Evolutionary conservation across 345 rosid genomes (phyloP).

Genomic region (Eucalyptus guilfoylei): DNA sequence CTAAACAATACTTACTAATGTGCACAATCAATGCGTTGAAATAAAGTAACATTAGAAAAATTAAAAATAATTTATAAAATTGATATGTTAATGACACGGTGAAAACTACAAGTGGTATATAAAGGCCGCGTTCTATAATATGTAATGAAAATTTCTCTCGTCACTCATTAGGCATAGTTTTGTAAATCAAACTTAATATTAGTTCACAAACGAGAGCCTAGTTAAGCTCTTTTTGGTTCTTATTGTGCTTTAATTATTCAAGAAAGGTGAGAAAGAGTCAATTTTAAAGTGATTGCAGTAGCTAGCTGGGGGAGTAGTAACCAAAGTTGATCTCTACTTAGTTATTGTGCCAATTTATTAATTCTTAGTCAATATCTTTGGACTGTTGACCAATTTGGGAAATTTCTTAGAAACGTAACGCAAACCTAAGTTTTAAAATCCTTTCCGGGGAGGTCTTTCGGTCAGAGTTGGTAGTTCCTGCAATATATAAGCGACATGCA

Average conservation of each 20-base stretch:
- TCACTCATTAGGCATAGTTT: neutral
- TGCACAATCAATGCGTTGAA: neutral
- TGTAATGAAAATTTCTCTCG: too few species aligned
- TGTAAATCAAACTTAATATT: neutral
- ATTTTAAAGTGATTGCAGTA: neutral
- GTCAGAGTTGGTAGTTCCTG: neutral
- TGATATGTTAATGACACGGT: neutral
- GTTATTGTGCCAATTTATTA: neutral
- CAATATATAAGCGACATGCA: neutral
- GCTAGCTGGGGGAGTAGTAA: neutral
- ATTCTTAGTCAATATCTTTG: neutral
- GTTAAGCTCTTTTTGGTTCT: neutral
- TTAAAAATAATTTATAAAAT: neutral
- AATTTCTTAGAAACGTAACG: neutral
- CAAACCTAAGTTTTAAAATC: neutral
- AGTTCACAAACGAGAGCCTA: neutral
- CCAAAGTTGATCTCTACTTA: neutral
- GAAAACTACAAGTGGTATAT: neutral
- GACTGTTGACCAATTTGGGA: neutral
- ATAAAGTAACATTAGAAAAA: neutral
- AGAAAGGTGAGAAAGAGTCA: neutral
- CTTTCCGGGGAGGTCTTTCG: neutral
- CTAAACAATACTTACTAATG: neutral
- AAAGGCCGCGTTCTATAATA: too few species aligned
- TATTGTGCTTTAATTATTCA: neutral